These are phyloP conservation scores for Debaryomyces tyrocola DNA, from an alignment of 805 yeast species.

Conservation along the genomic window DNA sequence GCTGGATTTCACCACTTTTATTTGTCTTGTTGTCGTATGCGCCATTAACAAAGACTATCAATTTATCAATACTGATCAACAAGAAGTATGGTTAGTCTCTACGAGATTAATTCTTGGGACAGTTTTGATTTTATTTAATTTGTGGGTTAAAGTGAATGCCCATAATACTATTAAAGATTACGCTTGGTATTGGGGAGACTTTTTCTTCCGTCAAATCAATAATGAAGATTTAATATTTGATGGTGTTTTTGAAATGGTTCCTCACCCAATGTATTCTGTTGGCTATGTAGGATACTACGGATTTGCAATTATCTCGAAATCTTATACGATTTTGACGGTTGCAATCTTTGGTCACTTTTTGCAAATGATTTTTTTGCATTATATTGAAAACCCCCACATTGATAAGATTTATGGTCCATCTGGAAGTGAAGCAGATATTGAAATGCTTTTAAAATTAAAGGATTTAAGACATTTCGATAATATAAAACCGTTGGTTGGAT, in stretches of 20 bases:
- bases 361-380: slow-evolving; percentile 72
- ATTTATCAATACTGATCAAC: slow-evolving; percentile 30
- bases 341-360: slow-evolving; percentile 74
- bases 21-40: slow-evolving; percentile 58
- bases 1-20: slow-evolving; percentile 80
- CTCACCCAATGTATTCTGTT: slow-evolving; percentile 90
- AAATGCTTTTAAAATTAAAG: slow-evolving; percentile 44
- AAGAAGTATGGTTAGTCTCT: slow-evolving; percentile 43
- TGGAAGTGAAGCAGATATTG: slow-evolving; percentile 35
- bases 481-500: slow-evolving; percentile 54
- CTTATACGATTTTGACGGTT: slow-evolving; percentile 65
- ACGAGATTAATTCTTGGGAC: slow-evolving; percentile 61
- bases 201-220: slow-evolving; percentile 70
- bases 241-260: slow-evolving; percentile 86
- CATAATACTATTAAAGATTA: slow-evolving; percentile 85
- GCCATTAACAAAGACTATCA: slow-evolving; percentile 39
- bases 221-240: slow-evolving; percentile 74
- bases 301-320: slow-evolving; percentile 71
- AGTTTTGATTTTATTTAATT: slow-evolving; percentile 63
- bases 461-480: slow-evolving; percentile 46
- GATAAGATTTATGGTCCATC: slow-evolving; percentile 70
- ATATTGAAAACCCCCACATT: slow-evolving; percentile 84
- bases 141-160: slow-evolving; percentile 86
- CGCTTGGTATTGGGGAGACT: slow-evolving; percentile 97
- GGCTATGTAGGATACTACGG: slow-evolving; percentile 90